These are phyloP conservation scores for Diutina scorzettiae DNA, from an alignment of 1,139 yeast species.

Conservation along the genomic window DNA sequence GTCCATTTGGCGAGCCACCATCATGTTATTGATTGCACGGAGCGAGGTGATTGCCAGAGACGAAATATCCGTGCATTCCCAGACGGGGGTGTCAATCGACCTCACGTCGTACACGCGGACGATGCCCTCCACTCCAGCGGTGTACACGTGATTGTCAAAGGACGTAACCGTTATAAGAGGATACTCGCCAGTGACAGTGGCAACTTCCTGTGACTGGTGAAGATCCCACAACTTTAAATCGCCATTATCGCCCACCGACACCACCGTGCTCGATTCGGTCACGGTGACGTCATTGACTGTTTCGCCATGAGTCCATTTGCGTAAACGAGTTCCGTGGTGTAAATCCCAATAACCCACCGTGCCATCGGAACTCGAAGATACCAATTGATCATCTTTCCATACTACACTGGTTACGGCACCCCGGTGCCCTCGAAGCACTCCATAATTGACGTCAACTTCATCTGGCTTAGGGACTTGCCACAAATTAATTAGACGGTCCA, in stretches of 20 bases:
- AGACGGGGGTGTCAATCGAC: conserved; percentile 24
- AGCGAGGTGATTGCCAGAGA: conserved; percentile 36
- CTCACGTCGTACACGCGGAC: conserved; percentile 47
- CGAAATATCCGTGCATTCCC: conserved; percentile 35
- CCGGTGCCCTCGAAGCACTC: conserved; percentile 33
- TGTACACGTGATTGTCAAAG: conserved; percentile 32
- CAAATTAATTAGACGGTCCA: conserved; percentile 32
- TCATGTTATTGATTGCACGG: conserved; percentile 35
- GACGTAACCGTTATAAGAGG: conserved; percentile 46
- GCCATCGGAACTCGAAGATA: conserved; percentile 40
- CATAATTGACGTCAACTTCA: conserved; percentile 21
- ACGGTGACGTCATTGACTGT: conserved; percentile 11
- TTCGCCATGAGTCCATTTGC: conserved; percentile 47
- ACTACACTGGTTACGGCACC: conserved; percentile 38
- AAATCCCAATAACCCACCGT: conserved; percentile 45
- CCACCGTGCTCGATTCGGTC: conserved; percentile 13
- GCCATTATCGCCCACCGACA: conserved; percentile 58
- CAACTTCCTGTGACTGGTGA: conserved; percentile 34
- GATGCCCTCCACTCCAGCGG: conserved; percentile 59
- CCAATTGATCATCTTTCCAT: conserved; percentile 30
- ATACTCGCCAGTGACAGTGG: conserved; percentile 29
- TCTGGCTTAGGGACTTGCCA: conserved; percentile 30
- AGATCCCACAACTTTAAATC: conserved; percentile 50
- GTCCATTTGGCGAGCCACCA: conserved; percentile 47
- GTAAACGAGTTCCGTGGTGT: conserved; percentile 39